phyloP scores from a whole-genome alignment of 116 monocot genomes.

The Trichopus zeylanicus region DNA sequence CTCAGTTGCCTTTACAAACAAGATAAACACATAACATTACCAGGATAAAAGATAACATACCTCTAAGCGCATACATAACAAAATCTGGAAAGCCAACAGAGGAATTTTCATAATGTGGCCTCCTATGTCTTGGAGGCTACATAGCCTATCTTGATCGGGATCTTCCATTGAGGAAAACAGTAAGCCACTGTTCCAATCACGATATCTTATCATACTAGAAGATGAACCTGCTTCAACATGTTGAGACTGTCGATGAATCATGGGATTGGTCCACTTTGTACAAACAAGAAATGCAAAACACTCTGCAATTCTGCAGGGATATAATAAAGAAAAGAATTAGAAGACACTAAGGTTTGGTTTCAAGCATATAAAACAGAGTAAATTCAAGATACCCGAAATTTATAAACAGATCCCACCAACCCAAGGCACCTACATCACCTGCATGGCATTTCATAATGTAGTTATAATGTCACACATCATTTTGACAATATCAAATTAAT shows the following conservation, averaged over 20 bases:
- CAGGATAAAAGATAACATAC: slow-evolving; percentile 22
- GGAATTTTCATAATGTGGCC: slow-evolving; percentile 99
- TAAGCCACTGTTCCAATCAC: slow-evolving; percentile 74
- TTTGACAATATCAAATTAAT: not conserved
- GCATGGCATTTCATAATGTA: slow-evolving; percentile 4
- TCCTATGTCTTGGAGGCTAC: slow-evolving; percentile 84
- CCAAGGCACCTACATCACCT: slow-evolving; percentile 84
- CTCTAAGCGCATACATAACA: slow-evolving; percentile 93
- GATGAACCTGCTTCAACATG: slow-evolving; percentile 74
- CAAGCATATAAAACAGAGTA: not conserved
- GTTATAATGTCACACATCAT: not conserved
- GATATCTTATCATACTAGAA: slow-evolving; percentile 58
- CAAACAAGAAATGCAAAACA: slow-evolving; percentile 97
- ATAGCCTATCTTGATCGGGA: slow-evolving; percentile 52
- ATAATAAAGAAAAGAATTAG: slow-evolving; percentile 10
- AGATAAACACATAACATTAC: too few relatives aligned
- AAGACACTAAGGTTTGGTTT: not conserved
- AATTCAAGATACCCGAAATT: slow-evolving; percentile 71
- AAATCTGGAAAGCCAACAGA: slow-evolving; percentile 69
- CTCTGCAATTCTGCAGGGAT: slow-evolving; percentile 75
- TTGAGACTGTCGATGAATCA: slow-evolving; percentile 71
- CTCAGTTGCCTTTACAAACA: too few relatives aligned
- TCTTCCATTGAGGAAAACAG: slow-evolving; percentile 74
- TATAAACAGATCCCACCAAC: slow-evolving; percentile 99
- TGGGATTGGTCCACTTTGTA: slow-evolving; percentile 96